phyloP scores from a whole-genome alignment of 768 basidiomycete genomes.

The Trametes meyenii region DNA sequence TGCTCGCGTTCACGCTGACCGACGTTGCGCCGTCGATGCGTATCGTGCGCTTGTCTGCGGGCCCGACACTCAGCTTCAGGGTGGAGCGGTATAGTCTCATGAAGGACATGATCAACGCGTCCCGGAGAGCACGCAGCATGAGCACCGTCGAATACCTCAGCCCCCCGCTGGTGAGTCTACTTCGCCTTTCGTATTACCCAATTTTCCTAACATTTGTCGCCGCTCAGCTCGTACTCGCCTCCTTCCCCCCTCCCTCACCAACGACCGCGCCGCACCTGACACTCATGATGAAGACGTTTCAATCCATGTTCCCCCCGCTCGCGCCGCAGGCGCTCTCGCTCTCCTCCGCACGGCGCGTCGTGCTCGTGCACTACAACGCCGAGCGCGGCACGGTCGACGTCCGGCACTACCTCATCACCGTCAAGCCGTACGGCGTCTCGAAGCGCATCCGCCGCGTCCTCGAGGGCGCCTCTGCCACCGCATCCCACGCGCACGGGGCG shows the following conservation, averaged over 20 bases:
- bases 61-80: conserved; percentile 92
- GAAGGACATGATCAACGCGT: conserved; percentile 75
- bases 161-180: conserved; percentile 76
- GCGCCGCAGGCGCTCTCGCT: conserved; percentile 77
- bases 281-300: conserved; percentile 94
- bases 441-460: conserved; percentile 87
- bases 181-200: background rate
- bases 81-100: conserved; percentile 91
- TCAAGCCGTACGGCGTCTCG: conserved; percentile 93
- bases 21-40: conserved; percentile 84
- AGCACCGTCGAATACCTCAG: conserved; percentile 85
- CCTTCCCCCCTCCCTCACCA: conserved; percentile 75
- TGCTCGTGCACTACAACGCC: conserved; percentile 89
- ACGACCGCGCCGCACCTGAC: conserved; percentile 81
- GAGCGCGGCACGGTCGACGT: conserved; percentile 87
- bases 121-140: conserved; percentile 69
- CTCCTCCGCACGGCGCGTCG: conserved; percentile 90
- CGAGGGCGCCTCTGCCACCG: conserved; percentile 53
- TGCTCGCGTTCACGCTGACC: conserved; percentile 90
- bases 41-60: conserved; percentile 83
- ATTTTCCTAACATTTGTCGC: background rate
- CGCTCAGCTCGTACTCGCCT: conserved; percentile 86
- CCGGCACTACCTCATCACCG: conserved; percentile 93
- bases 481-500: conserved; percentile 38
- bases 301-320: conserved; percentile 94